Evolutionary conservation across 208 protist species (phyloP).

Genomic region (Trypanosoma melophagium): DNA sequence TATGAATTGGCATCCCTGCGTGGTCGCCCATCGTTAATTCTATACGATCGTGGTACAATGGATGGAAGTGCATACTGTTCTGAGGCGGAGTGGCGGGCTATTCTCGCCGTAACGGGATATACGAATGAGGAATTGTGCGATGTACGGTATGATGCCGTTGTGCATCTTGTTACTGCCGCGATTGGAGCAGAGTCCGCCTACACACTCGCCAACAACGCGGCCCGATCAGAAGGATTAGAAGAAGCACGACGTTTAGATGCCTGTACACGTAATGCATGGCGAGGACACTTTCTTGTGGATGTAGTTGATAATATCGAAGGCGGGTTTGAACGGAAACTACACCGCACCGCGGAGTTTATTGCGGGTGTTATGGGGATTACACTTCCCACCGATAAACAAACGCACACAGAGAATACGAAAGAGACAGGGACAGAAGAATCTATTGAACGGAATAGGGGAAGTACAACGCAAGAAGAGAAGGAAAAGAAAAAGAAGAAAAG

Average conservation of each 20-base stretch:
- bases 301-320: slow-evolving; percentile 44
- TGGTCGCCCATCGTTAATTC: slow-evolving; percentile 35
- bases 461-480: neutral
- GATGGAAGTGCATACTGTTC: slow-evolving; percentile 59
- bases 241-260: slow-evolving; percentile 52
- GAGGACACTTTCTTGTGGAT: slow-evolving; percentile 36
- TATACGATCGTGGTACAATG: slow-evolving; percentile 63
- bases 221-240: slow-evolving; percentile 50
- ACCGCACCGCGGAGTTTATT: slow-evolving; percentile 34
- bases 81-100: slow-evolving; percentile 32
- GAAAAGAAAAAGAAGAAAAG: neutral
- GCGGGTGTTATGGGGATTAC: slow-evolving; percentile 26
- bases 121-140: slow-evolving; percentile 40
- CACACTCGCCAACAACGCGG: slow-evolving; percentile 57
- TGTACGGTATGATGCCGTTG: slow-evolving; percentile 58
- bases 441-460: neutral
- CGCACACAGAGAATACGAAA: no score
- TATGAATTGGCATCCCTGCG: slow-evolving; percentile 32
- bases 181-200: slow-evolving; percentile 66
- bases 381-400: neutral
- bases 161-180: slow-evolving; percentile 79
- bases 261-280: slow-evolving; percentile 38
- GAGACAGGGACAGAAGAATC: no score
- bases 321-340: slow-evolving; percentile 47
- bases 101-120: slow-evolving; percentile 29